Evolutionary conservation across 1,139 yeast species (phyloP), one percentile per base, ranked within the genome.

Genomic region (Pichia sp.): DNA sequence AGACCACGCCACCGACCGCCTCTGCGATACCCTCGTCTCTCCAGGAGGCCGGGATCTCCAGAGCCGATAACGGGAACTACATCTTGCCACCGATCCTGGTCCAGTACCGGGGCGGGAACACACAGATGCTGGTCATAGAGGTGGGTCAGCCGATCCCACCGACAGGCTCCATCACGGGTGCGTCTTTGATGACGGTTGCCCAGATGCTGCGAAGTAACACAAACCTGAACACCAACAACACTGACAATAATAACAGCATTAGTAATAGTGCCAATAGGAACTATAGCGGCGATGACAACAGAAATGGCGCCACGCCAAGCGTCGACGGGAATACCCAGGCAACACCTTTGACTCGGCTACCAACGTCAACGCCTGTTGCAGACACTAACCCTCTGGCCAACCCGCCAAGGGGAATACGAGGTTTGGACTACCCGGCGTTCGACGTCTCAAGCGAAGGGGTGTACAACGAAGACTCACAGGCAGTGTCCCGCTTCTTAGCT

Each of bases 351-450:
- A 3, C 13, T 11, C 10, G 15, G 6, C 15, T 15, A 10, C 40
- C 15, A 5, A 13, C n/a, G 7, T 2, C 40, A 11, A 5, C 40
- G 10, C 15, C 40, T 13, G 10, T 15, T 2, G n/a, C 40, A 36
- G 15, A 13, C 7, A 16, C 54, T 2, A 34, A 53, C n/a, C 48
- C 49, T 4, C 7, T 42, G 1, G 50, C 45, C 34, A 41, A 48
- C 19, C 13, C 15, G n/a, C 40, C 15, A n/a, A 19, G 44, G 30
- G 66, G 65, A 1, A 54, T 64, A 11, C 62, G 70, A 45, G 71
- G 71, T 1, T 30, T 68, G n/a, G 71, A 68, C 51, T 66, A 58
- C 50, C 71, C 72, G 5, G 70, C 70, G 1, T 68, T 68, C 56
- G 72, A 68, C 51, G 70, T 67, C 8, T 63, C 70, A 2, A 55